Base-by-base conservation (phyloP, 345 rosid species). In the Euphorbia lathyris region DNA sequence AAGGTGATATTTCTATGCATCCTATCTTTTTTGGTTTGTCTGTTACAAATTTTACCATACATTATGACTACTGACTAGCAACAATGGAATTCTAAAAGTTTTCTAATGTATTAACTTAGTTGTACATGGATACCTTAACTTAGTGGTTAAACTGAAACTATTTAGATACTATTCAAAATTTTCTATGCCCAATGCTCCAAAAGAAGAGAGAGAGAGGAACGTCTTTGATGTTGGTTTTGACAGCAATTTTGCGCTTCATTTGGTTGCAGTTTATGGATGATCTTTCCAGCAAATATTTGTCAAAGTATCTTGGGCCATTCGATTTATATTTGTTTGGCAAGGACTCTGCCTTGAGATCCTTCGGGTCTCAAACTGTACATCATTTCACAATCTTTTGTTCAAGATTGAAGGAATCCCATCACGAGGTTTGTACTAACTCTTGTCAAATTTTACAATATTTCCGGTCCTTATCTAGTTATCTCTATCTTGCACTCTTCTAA, bases 401-500 rank as follows among this genome's bases (percentile, higher is more conserved):
- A 60, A 79, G 56, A 48, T 58, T 79, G 55, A 87, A 84, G 65
- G 83, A 80, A 72, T 91, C 77, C 75, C 96, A 94, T 81, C 86
- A 86, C 72, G 80, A 91, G 95, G 98, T 91, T 83, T 81, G 79
- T 71, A 56, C 36, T 69, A 30, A 5, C 50, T 48, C 67, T 60
- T 17, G 22, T 58, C 0, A 30, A 34, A 25, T 29, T 23, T 17
- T 16, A 61, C 26, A 59, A 9, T 3, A 26, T 27, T 26, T 65
- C 25, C 20, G 3, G 29, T 4, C 30, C 17, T 43, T 11, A 43
- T 2, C 19, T 45, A 12, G 17, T 45, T 45, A 45, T 13, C 26
- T 63, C 40, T 19, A 5, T 25, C 45, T 52, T 4, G 42, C 26
- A 16, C 40, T 36, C 60, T 13, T 47, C 59, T 55, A 47, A 60